These are phyloP conservation scores for Ceratocystis eucalypticola DNA, from an alignment of 2,329 filamentous ascomycete genomes.

Conservation along the genomic window DNA sequence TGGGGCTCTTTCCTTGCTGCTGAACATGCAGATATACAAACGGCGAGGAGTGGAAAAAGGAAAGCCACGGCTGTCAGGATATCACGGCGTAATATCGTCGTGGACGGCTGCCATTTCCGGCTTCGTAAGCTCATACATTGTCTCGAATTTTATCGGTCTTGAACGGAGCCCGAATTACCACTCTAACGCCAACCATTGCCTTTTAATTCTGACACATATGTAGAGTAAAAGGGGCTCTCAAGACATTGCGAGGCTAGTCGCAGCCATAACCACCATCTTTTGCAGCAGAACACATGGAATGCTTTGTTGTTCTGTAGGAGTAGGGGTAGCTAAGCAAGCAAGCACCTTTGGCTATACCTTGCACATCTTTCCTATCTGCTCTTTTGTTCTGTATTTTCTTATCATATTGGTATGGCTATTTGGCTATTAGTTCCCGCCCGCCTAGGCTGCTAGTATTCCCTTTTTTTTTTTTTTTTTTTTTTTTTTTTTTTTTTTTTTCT, in stretches of 20 bases:
- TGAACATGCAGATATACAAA: neutral
- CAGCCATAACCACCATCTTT: neutral
- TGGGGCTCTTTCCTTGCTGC: neutral
- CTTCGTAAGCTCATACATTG: neutral
- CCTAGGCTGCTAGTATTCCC: no score
- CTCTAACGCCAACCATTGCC: neutral
- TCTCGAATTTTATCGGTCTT: neutral
- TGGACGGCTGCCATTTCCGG: neutral
- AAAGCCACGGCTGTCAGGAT: neutral
- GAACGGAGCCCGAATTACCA: neutral
- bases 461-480: neutral
- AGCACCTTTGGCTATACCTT: neutral
- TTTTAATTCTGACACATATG: neutral
- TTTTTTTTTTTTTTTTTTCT: neutral
- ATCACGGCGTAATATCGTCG: neutral
- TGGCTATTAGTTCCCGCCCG: no score
- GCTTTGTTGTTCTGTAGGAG: no score
- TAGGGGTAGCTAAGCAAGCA: no score
- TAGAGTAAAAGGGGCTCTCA: neutral
- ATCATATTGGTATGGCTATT: neutral
- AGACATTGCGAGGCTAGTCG: neutral
- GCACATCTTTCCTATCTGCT: neutral
- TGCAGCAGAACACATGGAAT: no score
- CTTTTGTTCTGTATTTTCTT: neutral
- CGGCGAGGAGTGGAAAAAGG: neutral